Evolutionary conservation across 2,329 filamentous ascomycete species (phyloP), one percentile per base, ranked within the genome.

Genomic region (Rutstroemia sp.): DNA sequence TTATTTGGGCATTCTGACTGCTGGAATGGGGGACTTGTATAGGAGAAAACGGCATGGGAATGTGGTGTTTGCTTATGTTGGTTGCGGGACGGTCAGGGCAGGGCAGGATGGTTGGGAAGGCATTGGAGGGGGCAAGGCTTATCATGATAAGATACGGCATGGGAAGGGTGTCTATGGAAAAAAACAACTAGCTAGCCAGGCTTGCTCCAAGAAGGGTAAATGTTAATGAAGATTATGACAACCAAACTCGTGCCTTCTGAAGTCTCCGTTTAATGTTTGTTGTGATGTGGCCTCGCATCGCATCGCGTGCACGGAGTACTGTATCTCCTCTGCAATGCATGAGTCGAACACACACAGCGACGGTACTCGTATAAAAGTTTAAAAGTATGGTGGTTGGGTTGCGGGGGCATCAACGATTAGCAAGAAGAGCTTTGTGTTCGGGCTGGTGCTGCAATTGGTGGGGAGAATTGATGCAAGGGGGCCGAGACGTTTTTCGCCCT

Each of bases 151-250:
- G 48, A 25, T 25, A 51, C n/a, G 48, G 17, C 17, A 47, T 21
- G 44, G 34, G 16, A 17, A 25, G 21, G 48, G 10, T 30, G 3
- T 23, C 8, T 9, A 30, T 30, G 27, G 27, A 30, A 5, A 5
- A 30, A 30, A 30, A 30, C 2, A 30, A 8, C 27, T 30, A 30
- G 27, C 27, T 30, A 30, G 27, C 27, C 27, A 8, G 27, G 27
- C 27, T 30, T 30, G 27, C 10, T 9, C 27, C 8, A 8, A 30
- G 8, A 46, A 19, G 19, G 27, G 41, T 4, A 44, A 21, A 50
- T 23, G 34, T 42, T 50, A 49, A 54, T 42, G 52, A 54, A 54
- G 45, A 54, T 54, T 49, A 54, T 54, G 52, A 54, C 14, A 44
- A 44, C 27, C 27, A 30, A 30, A 10, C 5, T 17, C n/a, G 12